Conservation (phyloP, 306 rosid genomes). For the Corylus americana region DNA sequence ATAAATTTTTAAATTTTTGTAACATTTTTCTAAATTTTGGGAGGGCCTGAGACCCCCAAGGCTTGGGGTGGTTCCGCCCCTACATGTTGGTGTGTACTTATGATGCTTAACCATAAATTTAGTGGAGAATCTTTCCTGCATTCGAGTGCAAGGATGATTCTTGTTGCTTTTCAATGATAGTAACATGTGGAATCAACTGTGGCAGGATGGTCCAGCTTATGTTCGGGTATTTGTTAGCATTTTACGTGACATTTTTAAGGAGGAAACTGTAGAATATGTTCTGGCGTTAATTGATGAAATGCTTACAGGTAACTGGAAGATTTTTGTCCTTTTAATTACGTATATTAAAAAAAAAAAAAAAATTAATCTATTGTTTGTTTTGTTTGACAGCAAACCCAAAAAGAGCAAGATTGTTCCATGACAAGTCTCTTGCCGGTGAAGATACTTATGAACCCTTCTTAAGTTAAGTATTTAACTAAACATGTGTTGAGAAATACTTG, state of each 20-base stretch:
- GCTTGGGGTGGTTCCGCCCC: no score
- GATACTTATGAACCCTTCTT: slow-evolving; percentile 91
- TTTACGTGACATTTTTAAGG: slow-evolving; percentile 82
- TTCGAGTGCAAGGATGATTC: slow-evolving; percentile 6
- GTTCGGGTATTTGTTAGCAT: slow-evolving; percentile 78
- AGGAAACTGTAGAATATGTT: slow-evolving; percentile 90
- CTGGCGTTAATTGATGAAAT: slow-evolving; percentile 86
- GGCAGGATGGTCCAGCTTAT: slow-evolving; percentile 96
- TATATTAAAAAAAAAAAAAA: background rate
- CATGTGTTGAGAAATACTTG: background rate
- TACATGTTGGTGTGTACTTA: background rate
- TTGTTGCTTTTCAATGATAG: slow-evolving; percentile 18
- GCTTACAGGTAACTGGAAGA: slow-evolving; percentile 68
- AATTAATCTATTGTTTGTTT: slow-evolving; percentile 23
- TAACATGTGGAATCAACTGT: slow-evolving; percentile 23
- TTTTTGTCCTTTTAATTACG: background rate
- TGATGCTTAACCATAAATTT: background rate
- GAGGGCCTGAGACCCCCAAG: no score
- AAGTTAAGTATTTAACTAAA: slow-evolving; percentile 53
- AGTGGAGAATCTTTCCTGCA: background rate
- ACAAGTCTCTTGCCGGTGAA: slow-evolving; percentile 64
- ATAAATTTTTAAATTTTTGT: no score
- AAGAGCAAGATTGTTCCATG: slow-evolving; percentile 90
- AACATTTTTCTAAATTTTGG: no score
- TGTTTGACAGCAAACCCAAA: slow-evolving; percentile 74